Evolutionary conservation across 208 protist genomes (phyloP), one percentile per base, ranked within the genome.

Genomic region (Paratrypanosoma confusum): DNA sequence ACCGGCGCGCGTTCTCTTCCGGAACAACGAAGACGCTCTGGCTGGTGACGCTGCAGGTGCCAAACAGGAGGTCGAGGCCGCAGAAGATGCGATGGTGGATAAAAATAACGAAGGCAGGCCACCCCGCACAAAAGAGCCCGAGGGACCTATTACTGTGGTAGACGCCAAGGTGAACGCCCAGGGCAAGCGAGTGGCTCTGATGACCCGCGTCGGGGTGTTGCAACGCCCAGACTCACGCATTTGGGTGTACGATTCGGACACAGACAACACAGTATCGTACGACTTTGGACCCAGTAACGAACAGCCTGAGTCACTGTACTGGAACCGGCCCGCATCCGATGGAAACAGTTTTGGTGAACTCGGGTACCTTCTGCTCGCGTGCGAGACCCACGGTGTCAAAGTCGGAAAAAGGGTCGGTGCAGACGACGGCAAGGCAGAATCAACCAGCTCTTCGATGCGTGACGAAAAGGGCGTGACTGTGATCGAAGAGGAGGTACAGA

Each of bases 201-300:
- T 92, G 82, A 78, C 76, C 1, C 49, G 44, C 20, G 55, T 66
- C 2, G 60, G 65, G 7, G 26, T 57, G 10, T 38, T 72, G 5
- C 62, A 63, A 5, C 31, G 56, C 27, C 65, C 66, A 5, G 84
- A 93, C 50, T 80, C 71, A 39, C 80, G 78, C 25, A 67, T 93
- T 29, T 93, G 81, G 79, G 77, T 93, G 13, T 93, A 84, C 58
- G 77, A 93, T 65, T 64, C 65, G n/a, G 84, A 93, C 63, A 90
- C 68, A 2, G 84, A 93, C 52, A 71, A 79, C 38, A 70, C 81
- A 31, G 67, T 50, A 11, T 73, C 35, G 54, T 89, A 77, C 50
- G 84, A 93, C 57, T 93, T 93, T 51, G 47, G 72, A 10, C 27
- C 32, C 3, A 67, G 71, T 13, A 69, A 71, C 5, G 78, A 90